Evolutionary conservation across 192 early-diverging fungal genomes (phyloP).

Genomic region (Phycomyces blakesleeanus): DNA sequence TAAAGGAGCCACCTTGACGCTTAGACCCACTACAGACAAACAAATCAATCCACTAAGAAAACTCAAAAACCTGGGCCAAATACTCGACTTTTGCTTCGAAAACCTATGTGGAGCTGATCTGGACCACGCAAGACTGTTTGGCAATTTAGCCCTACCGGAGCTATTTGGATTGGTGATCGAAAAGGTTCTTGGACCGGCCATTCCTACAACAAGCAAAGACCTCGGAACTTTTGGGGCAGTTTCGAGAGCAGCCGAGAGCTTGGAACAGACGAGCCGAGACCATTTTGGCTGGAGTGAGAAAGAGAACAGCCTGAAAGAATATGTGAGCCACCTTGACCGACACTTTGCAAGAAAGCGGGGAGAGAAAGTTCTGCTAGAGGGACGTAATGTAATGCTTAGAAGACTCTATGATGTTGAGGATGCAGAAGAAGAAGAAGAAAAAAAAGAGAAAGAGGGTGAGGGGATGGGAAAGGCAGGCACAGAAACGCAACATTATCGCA

Average conservation of each 20-base stretch:
- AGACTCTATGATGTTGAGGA: constrained; percentile 40
- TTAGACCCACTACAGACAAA: too few relatives aligned
- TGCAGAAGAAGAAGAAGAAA: constrained; percentile 24
- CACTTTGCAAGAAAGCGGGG: constrained; percentile 46
- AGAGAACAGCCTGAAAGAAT: constrained; percentile 22
- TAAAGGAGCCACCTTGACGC: too few relatives aligned
- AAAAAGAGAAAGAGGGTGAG: too few relatives aligned
- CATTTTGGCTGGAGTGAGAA: constrained; percentile 20
- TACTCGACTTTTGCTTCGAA: constrained; percentile 19
- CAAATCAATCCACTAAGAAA: constrained; percentile 1
- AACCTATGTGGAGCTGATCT: constrained; percentile 12
- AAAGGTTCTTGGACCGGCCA: constrained; percentile 7
- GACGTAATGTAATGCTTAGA: constrained; percentile 44
- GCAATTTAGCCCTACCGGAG: constrained; percentile 18
- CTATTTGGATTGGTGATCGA: constrained; percentile 13
- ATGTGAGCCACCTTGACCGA: constrained; percentile 46
- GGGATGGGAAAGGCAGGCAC: neutral
- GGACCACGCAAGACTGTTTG: constrained; percentile 13
- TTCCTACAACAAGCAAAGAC: constrained; percentile 16
- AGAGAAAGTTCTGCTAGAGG: constrained; percentile 39
- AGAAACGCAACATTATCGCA: constrained; percentile 11
- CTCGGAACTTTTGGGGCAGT: constrained; percentile 11
- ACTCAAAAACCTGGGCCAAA: constrained; percentile 6
- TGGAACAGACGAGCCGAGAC: constrained; percentile 8
- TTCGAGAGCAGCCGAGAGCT: constrained; percentile 6